Evolutionary conservation across 2,329 filamentous ascomycete genomes (phyloP), one percentile per base, ranked within the genome.

Genomic region (Lasiodiplodia theobromae): DNA sequence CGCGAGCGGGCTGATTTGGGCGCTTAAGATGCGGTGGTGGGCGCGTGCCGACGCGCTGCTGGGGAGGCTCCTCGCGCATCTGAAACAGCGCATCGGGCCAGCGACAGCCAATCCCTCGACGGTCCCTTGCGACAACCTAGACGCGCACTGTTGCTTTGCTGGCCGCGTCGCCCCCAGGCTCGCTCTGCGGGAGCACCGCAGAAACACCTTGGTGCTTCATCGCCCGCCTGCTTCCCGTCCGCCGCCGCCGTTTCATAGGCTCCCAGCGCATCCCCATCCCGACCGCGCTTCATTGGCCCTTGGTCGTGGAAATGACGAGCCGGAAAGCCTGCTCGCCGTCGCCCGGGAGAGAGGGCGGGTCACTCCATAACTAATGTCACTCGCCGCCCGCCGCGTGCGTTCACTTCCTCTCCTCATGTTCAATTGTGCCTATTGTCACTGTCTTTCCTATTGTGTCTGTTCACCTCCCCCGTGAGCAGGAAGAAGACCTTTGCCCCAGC

Each of bases 401-500:
- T 60, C 56, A 28, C 60, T 52, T 31, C 58, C 60, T 68, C 28
- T 65, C 60, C 60, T 63, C 58, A 54, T 53, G 21, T 64, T 56
- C 67, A 40, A 34, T 68, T 68, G 67, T 53, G 38, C 57, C 60
- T 56, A 56, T 64, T 64, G 52, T 57, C 52, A 28, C 40, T n/a
- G 57, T 54, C 58, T 38, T 56, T 64, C 28, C 67, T 57, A 67
- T 67, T 67, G 58, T 49, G 16, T 21, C 18, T 23, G 37, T 68
- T 64, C 47, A 68, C 66, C 44, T 37, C n/a, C 25, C 6, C 28
- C 25, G 60, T 51, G 60, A 65, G 67, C 51, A 34, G 37, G 57
- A 68, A 38, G 34, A 53, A 44, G 28, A 21, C 71, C 70, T 71
- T 71, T 66, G 72, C 73, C 74, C 74, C 73, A 69, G 68, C 72